A percentile compares a stretch with the other conserved stretches of the same genome.
Conservation (phyloP, 768 basidiomycete genomes). For the Clavulina sp. region DNA sequence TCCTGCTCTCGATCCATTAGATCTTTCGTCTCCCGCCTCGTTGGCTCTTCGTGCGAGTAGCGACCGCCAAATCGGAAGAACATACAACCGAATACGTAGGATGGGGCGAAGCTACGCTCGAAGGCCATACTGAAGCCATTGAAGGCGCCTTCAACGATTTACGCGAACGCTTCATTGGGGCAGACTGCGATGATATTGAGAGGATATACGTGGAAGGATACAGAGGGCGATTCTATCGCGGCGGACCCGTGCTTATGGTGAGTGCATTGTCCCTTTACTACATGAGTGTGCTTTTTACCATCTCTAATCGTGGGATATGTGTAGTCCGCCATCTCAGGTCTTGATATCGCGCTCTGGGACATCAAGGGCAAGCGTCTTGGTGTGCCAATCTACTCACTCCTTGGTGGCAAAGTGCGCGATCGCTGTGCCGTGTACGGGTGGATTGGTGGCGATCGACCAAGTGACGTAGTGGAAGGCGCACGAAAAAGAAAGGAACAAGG, state of each 20-base stretch:
- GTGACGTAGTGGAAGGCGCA: constrained; percentile 34
- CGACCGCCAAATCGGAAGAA: no score
- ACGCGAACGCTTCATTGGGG: constrained; percentile 38
- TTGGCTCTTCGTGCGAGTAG: constrained; percentile 59
- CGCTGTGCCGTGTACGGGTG: constrained; percentile 41
- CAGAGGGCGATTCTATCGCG: constrained; percentile 53
- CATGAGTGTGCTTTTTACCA: not conserved
- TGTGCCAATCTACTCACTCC: constrained; percentile 43
- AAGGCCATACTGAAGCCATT: constrained; percentile 57
- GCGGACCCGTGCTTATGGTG: constrained; percentile 55
- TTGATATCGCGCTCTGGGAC: constrained; percentile 61
- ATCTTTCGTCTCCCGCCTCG: constrained; percentile 50
- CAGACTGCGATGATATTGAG: constrained; percentile 47
- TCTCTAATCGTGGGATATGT: constrained; percentile 3
- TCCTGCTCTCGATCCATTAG: no score
- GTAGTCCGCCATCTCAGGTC: constrained; percentile 36
- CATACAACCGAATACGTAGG: constrained; percentile 43
- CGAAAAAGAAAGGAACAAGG: constrained; percentile 38
- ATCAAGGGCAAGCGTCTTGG: constrained; percentile 65
- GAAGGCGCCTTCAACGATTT: constrained; percentile 49
- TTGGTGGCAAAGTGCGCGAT: constrained; percentile 53
- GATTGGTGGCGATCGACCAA: constrained; percentile 32
- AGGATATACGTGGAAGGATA: constrained; percentile 57
- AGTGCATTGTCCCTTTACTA: not conserved
- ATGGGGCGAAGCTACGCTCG: constrained; percentile 61